phyloP scores from a whole-genome alignment of 176 grass and related monocot species.

The Oryza longistaminata region DNA sequence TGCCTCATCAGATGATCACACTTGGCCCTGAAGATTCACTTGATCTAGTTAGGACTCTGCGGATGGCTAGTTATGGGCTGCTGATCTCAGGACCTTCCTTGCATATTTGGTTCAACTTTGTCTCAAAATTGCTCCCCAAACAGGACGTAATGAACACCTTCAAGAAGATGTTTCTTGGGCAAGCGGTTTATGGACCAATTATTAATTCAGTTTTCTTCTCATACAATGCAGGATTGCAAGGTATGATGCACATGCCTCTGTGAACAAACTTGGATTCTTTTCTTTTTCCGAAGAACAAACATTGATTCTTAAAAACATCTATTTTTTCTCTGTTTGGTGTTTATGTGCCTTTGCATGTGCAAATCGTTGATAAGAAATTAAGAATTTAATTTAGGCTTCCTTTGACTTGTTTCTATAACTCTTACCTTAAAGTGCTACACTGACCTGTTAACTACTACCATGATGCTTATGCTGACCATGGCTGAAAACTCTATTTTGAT shows the following conservation, averaged over 20 bases:
- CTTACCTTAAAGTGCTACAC: neutral
- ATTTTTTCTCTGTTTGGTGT: neutral
- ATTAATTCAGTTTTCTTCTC: slow-evolving; percentile 92
- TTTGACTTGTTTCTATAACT: neutral
- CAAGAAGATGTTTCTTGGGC: slow-evolving; percentile 94
- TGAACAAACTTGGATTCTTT: slow-evolving; percentile 6
- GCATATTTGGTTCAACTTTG: slow-evolving; percentile 93
- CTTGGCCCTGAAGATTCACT: slow-evolving; percentile 46
- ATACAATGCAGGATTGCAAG: slow-evolving; percentile 87
- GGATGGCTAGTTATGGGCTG: slow-evolving; percentile 85
- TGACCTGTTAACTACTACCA: neutral
- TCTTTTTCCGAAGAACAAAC: no score
- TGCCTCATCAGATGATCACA: slow-evolving; percentile 73
- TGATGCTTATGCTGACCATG: slow-evolving; percentile 14
- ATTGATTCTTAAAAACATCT: slow-evolving; percentile 11
- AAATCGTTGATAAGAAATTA: neutral
- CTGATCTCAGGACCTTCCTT: slow-evolving; percentile 80
- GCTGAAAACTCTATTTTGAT: neutral
- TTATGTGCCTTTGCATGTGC: neutral
- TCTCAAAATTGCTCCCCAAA: slow-evolving; percentile 82
- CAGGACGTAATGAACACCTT: slow-evolving; percentile 79
- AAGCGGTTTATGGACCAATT: slow-evolving; percentile 92
- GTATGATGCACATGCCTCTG: slow-evolving; percentile 39
- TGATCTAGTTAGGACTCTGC: slow-evolving; percentile 69
- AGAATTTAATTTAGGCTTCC: slow-evolving; percentile 1